phyloP scores from a whole-genome alignment of 2,329 filamentous ascomycete genomes.

The Botrytis fabae region DNA sequence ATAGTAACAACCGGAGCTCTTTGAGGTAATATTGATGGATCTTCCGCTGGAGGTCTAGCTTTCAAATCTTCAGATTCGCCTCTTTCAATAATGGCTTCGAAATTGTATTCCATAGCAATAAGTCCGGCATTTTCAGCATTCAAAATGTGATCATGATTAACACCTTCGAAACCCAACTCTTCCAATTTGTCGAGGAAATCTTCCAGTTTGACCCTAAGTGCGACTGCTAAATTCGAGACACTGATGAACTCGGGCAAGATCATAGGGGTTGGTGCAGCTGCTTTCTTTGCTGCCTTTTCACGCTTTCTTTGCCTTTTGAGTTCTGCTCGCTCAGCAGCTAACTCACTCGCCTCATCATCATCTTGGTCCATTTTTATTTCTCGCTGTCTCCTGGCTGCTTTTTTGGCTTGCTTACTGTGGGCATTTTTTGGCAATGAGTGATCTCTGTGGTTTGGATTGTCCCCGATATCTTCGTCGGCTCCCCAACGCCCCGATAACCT shows the following conservation, averaged over 20 bases:
- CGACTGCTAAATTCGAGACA: constrained; percentile 75
- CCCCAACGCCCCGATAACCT: constrained; percentile 22
- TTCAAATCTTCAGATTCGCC: constrained; percentile 69
- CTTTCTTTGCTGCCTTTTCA: constrained; percentile 46
- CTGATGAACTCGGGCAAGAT: constrained; percentile 89
- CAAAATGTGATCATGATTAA: constrained; percentile 79
- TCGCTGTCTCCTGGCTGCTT: constrained; percentile 37
- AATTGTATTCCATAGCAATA: constrained; percentile 90
- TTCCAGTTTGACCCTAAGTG: constrained; percentile 68
- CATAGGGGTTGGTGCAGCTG: constrained; percentile 58
- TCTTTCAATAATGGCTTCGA: constrained; percentile 74
- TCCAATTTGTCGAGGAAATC: constrained; percentile 74
- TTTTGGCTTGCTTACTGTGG: constrained; percentile 35
- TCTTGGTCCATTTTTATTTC: constrained; percentile 34
- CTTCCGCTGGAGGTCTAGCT: constrained; percentile 66
- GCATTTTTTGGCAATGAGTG: constrained; percentile 25
- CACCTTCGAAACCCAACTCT: constrained; percentile 86
- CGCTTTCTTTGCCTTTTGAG: constrained; percentile 46
- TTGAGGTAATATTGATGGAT: constrained; percentile 65
- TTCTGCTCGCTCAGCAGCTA: constrained; percentile 44
- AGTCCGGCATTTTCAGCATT: constrained; percentile 88
- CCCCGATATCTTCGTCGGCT: constrained; percentile 1
- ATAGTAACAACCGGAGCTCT: constrained; percentile 96
- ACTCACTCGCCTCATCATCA: constrained; percentile 38
- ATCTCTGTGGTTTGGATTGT: constrained; percentile 12